Conservation (phyloP, 2,329 filamentous ascomycete species). For the Diaporthe sp. region DNA sequence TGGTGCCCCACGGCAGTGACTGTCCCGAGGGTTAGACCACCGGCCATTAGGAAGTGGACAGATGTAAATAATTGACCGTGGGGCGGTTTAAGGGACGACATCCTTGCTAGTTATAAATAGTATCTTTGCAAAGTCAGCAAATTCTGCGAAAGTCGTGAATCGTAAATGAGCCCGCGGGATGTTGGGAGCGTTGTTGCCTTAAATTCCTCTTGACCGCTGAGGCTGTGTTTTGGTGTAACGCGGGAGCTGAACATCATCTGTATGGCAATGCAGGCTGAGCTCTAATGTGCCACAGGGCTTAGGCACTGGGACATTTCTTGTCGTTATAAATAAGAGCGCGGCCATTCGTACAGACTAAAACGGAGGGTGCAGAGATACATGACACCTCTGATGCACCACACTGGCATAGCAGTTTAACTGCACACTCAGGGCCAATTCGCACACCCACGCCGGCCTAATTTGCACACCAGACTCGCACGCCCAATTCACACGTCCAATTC, state of each 20-base stretch:
- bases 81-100: background rate
- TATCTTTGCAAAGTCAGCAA: background rate
- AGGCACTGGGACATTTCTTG: background rate
- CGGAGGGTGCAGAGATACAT: no score
- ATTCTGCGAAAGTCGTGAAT: background rate
- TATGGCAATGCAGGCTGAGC: background rate
- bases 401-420: no score
- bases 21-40: background rate
- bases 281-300: background rate
- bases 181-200: background rate
- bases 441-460: no score
- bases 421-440: no score
- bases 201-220: background rate
- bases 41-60: constrained; percentile 6
- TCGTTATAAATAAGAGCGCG: background rate
- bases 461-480: no score
- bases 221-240: background rate
- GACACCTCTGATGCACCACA: no score
- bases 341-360: no score
- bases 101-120: background rate
- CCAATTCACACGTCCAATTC: no score
- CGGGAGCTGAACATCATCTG: background rate
- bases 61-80: background rate
- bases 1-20: background rate
- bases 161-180: background rate